Percentiles rank a stretch among this genome's conserved stretches.
These are phyloP conservation scores for Casaregolazyma suthepensis DNA, from an alignment of 1,139 yeast genomes.

Conservation along the genomic window DNA sequence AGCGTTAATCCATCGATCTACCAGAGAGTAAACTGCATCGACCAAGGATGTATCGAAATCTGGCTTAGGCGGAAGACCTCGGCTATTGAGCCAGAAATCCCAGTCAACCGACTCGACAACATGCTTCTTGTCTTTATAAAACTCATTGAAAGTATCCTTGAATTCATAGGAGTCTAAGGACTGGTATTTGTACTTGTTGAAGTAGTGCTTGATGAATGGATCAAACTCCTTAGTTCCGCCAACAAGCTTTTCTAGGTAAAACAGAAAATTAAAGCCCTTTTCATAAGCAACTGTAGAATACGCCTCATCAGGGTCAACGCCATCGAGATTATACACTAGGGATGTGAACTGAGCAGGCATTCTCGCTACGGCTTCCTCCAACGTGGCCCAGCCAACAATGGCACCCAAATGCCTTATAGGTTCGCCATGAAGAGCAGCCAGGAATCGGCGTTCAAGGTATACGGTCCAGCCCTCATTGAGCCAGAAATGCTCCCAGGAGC, in stretches of 20 bases:
- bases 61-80: conserved; percentile 80
- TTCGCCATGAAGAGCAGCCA: conserved; percentile 73
- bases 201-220: conserved; percentile 74
- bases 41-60: conserved; percentile 72
- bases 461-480: conserved; percentile 97
- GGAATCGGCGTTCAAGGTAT: conserved; percentile 77
- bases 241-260: conserved; percentile 58
- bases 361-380: conserved; percentile 56
- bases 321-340: conserved; percentile 62
- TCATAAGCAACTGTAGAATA: conserved; percentile 87
- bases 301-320: conserved; percentile 80
- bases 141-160: conserved; percentile 65
- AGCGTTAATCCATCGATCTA: conserved; percentile 54
- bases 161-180: conserved; percentile 81
- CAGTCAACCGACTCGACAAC: conserved; percentile 68
- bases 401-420: conserved; percentile 72
- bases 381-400: conserved; percentile 82
- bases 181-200: conserved; percentile 56
- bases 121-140: conserved; percentile 38
- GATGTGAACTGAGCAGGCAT: conserved; percentile 56
- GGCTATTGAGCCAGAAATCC: conserved; percentile 72
- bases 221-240: conserved; percentile 65
- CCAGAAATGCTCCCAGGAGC: conserved; percentile 94
- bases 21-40: conserved; percentile 62
- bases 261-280: conserved; percentile 78